phyloP scores from a whole-genome alignment of 495 filamentous ascomycete species.

The Aspergillus heteromorphus region DNA sequence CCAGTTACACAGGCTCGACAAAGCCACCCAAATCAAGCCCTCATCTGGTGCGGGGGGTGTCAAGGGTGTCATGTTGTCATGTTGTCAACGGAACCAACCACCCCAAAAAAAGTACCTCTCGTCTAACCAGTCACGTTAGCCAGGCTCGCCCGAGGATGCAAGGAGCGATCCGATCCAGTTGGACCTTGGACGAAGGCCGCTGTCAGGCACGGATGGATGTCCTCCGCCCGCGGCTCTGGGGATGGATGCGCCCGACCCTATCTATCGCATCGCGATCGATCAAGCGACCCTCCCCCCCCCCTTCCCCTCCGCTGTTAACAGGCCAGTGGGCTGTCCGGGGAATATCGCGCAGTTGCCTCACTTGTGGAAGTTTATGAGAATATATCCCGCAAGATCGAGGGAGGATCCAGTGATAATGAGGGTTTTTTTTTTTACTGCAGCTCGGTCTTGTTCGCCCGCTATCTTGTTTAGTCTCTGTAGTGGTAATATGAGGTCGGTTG shows the following conservation, averaged over 20 bases:
- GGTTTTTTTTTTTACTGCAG: too few species aligned
- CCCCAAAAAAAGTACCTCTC: too few species aligned
- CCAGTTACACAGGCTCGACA: too few species aligned
- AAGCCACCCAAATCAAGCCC: too few species aligned
- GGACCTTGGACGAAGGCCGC: neutral
- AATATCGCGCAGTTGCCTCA: slow-evolving; percentile 3
- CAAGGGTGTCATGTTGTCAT: too few species aligned
- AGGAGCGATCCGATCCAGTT: too few species aligned
- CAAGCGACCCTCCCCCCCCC: neutral
- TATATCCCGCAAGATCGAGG: neutral
- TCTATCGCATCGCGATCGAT: neutral
- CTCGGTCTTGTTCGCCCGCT: neutral
- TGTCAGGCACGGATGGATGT: neutral
- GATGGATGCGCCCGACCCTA: neutral
- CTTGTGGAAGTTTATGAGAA: neutral
- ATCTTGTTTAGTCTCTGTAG: neutral
- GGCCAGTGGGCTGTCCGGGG: too few species aligned
- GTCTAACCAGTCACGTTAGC: too few species aligned
- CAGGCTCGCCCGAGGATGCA: too few species aligned
- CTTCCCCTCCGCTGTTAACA: too few species aligned
- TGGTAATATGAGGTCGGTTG: neutral
- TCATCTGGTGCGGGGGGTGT: too few species aligned
- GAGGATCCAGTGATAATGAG: neutral
- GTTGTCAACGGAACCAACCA: too few species aligned
- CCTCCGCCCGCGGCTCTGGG: neutral